phyloP scores from a whole-genome alignment of 495 filamentous ascomycete genomes.

The Podospora bellae-mahoneyi region DNA sequence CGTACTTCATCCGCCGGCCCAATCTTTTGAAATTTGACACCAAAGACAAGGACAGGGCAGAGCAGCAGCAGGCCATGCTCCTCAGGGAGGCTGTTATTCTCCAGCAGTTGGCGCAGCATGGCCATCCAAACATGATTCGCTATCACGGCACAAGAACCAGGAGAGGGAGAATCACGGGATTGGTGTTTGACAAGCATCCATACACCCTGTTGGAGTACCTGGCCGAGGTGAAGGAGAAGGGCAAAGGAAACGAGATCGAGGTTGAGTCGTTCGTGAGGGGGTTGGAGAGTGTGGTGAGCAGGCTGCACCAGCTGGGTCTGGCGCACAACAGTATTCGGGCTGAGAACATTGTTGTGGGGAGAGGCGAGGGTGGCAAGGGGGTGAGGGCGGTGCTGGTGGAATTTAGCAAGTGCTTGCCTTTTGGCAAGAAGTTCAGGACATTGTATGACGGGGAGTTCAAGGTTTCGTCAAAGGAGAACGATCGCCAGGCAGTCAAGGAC shows the following conservation, averaged over 20 bases:
- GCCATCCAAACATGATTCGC: not conserved
- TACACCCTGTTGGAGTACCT: not conserved
- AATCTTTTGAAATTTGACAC: not conserved
- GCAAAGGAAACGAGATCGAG: not conserved
- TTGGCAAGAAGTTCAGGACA: not conserved
- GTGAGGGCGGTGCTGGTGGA: not conserved
- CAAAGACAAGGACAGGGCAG: not conserved
- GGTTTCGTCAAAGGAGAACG: not conserved
- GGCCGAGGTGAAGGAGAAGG: not conserved
- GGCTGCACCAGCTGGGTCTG: not conserved
- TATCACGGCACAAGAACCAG: not conserved
- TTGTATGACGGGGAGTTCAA: not conserved
- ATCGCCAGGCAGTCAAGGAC: not conserved
- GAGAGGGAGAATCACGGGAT: not conserved
- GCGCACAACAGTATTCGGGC: not conserved
- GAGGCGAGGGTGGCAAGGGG: not conserved
- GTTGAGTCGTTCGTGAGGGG: not conserved
- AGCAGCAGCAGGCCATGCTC: not conserved
- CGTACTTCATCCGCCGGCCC: not conserved
- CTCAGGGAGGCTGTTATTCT: not conserved
- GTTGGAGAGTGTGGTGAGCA: not conserved
- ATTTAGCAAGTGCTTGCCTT: not conserved
- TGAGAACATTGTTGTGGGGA: not conserved
- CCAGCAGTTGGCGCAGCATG: not conserved
- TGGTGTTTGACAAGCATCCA: slow-evolving; percentile 1